These are phyloP conservation scores for Hygrophila difformis DNA, from an alignment of 257 asterid genomes.

Conservation along the genomic window DNA sequence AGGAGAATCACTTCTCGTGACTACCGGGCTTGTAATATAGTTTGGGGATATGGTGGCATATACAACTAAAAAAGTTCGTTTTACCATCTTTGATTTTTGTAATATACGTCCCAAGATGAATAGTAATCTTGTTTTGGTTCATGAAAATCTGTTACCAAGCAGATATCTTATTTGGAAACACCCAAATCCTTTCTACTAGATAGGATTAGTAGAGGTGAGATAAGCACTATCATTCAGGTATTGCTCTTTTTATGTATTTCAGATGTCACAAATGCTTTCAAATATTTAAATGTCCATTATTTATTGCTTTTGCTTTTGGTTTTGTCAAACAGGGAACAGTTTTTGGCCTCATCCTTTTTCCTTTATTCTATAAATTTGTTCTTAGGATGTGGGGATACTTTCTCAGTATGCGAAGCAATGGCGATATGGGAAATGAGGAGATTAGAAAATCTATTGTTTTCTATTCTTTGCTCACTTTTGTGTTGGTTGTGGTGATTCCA, in stretches of 20 bases:
- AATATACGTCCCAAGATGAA: constrained; percentile 4
- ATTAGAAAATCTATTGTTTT: constrained; percentile 51
- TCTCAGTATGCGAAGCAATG: constrained; percentile 21
- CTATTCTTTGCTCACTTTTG: constrained; percentile 35
- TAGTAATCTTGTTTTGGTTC: constrained; percentile 18
- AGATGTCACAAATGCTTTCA: not conserved
- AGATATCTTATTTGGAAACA: constrained; percentile 40
- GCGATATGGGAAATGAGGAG: constrained; percentile 30
- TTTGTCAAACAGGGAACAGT: constrained; percentile 54
- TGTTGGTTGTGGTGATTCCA: constrained; percentile 53
- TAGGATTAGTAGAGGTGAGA: constrained; percentile 61
- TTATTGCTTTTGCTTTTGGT: constrained; percentile 11
- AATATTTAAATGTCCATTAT: not conserved
- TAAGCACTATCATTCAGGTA: constrained; percentile 87
- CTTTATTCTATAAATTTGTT: constrained; percentile 42
- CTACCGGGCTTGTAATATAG: constrained; percentile 78
- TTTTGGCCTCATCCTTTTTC: constrained; percentile 69
- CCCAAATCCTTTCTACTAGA: constrained; percentile 22
- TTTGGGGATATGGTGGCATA: constrained; percentile 72
- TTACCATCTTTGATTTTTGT: constrained; percentile 22
- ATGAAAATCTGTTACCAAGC: constrained; percentile 22
- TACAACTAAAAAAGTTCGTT: constrained; percentile 61
- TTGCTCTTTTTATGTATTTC: constrained; percentile 11
- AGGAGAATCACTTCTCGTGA: constrained; percentile 92
- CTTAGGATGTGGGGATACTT: constrained; percentile 34